A percentile compares a stretch with the other conserved stretches of the same genome.
Conservation (phyloP, 345 rosid genomes). For the Diplotaxis tenuifolia region DNA sequence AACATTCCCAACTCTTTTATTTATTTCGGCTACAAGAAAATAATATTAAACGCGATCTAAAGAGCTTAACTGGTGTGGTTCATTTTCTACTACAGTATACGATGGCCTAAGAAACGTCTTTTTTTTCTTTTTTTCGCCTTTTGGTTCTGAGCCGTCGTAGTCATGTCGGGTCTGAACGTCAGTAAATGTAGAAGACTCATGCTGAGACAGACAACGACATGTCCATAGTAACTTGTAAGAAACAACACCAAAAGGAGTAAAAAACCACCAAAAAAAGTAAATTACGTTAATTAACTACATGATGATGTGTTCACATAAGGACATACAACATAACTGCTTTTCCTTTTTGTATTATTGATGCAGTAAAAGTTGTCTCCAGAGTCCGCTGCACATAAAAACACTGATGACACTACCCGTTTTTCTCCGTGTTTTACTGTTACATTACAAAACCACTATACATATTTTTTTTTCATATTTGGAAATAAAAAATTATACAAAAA, state of each 20-base stretch:
- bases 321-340: constrained; percentile 17
- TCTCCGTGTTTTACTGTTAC: constrained; percentile 28
- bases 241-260: constrained; percentile 35
- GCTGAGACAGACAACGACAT: constrained; percentile 38
- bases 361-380: constrained; percentile 27
- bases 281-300: not conserved
- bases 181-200: constrained; percentile 38
- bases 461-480: constrained; percentile 10
- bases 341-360: constrained; percentile 34
- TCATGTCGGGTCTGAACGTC: constrained; percentile 30
- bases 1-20: constrained; percentile 13
- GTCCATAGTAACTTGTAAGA: constrained; percentile 28
- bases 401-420: constrained; percentile 35
- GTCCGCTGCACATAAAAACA: constrained; percentile 18
- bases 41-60: not conserved
- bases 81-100: constrained; percentile 16
- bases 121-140: constrained; percentile 23
- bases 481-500: not conserved
- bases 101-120: constrained; percentile 18
- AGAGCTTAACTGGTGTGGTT: constrained; percentile 17
- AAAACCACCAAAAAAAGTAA: constrained; percentile 24
- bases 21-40: not conserved
- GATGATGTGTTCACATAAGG: not conserved
- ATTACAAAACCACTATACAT: constrained; percentile 11
- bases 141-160: constrained; percentile 34